Percentiles rank a stretch among this genome's conserved stretches.
phyloP scores from a whole-genome alignment of 805 yeast species.

The Candida maltosa region DNA sequence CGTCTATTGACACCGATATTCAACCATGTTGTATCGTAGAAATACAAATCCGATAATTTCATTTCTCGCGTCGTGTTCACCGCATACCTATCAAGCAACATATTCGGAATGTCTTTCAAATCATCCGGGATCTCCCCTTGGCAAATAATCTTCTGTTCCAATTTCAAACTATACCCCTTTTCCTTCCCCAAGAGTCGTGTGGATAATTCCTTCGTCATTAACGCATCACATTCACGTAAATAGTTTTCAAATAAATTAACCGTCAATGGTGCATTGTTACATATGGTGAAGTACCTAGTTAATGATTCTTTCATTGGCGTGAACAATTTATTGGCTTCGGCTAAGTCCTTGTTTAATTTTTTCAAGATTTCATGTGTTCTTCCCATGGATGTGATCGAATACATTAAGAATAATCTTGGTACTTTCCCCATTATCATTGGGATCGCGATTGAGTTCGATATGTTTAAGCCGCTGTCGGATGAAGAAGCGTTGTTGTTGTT shows the following conservation, averaged over 20 bases:
- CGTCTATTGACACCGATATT: slow-evolving; percentile 26
- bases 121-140: slow-evolving; percentile 56
- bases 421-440: slow-evolving; percentile 66
- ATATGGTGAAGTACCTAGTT: slow-evolving; percentile 45
- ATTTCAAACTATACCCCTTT: slow-evolving; percentile 35
- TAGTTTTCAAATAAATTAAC: slow-evolving; percentile 58
- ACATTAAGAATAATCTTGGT: slow-evolving; percentile 63
- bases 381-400: slow-evolving; percentile 64
- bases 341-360: slow-evolving; percentile 52
- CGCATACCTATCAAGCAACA: slow-evolving; percentile 47
- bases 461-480: slow-evolving; percentile 16
- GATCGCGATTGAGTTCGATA: slow-evolving; percentile 43
- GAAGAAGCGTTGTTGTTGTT: slow-evolving; percentile 14
- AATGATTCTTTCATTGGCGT: slow-evolving; percentile 53
- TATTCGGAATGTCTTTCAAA: slow-evolving; percentile 34
- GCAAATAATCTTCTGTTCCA: slow-evolving; percentile 62
- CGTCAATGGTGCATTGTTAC: slow-evolving; percentile 51
- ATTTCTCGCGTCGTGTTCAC: slow-evolving; percentile 41
- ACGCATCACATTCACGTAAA: slow-evolving; percentile 53
- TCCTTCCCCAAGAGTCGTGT: slow-evolving; percentile 17
- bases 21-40: slow-evolving; percentile 68
- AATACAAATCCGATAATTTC: slow-evolving; percentile 53
- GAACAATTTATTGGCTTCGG: slow-evolving; percentile 37
- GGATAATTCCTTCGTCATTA: slow-evolving; percentile 27
- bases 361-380: slow-evolving; percentile 56